Conservation (phyloP, 371 early-diverging fungal species). For the Mucor plumbeus region DNA sequence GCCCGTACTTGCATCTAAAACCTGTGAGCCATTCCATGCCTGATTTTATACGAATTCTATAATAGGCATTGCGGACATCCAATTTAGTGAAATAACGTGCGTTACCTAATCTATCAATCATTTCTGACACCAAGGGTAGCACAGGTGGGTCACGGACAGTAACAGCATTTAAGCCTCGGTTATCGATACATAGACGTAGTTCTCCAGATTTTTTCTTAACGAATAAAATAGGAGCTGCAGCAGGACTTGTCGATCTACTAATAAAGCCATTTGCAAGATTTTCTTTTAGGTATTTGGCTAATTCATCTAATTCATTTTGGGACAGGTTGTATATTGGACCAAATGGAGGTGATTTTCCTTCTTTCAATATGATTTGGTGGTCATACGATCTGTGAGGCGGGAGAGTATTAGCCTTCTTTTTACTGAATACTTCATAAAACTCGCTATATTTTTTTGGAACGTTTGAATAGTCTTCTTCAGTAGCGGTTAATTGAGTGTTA, state of each 20-base stretch:
- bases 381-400: conserved; percentile 14
- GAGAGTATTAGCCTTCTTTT: neutral
- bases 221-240: conserved; percentile 56
- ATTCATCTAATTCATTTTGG: neutral
- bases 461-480: neutral
- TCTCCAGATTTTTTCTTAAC: conserved; percentile 59
- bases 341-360: neutral
- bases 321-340: neutral
- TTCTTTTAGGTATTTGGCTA: conserved; percentile 3
- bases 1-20: conserved; percentile 28
- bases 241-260: conserved; percentile 42
- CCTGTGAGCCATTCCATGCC: conserved; percentile 16
- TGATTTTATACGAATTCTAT: conserved; percentile 18
- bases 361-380: neutral
- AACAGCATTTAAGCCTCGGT: conserved; percentile 46
- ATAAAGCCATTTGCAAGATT: conserved; percentile 44
- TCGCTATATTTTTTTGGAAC: neutral
- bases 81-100: no score
- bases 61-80: no score
- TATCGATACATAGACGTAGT: conserved; percentile 46
- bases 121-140: conserved; percentile 28
- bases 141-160: conserved; percentile 49
- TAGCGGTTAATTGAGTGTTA: no score
- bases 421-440: neutral
- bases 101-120: no score